phyloP scores from a whole-genome alignment of 495 filamentous ascomycete species.

The Monascus purpureus region DNA sequence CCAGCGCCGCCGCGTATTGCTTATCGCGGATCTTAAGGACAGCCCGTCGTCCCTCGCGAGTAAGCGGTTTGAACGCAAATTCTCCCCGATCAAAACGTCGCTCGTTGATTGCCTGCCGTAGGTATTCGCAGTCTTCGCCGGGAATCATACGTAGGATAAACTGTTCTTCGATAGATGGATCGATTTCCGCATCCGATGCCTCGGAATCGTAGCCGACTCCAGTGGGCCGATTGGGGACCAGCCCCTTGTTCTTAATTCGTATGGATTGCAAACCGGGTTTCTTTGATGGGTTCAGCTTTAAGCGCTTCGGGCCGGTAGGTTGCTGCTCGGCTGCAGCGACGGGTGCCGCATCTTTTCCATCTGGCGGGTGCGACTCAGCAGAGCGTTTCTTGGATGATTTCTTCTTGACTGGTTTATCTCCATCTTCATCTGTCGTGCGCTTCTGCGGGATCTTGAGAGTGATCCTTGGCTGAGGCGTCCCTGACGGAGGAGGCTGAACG shows the following conservation, averaged over 20 bases:
- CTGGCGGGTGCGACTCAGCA: conserved; percentile 11
- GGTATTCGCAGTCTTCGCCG: conserved; percentile 69
- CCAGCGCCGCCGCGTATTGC: conserved; percentile 65
- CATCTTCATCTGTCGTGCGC: conserved; percentile 14
- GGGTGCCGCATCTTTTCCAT: conserved; percentile 11
- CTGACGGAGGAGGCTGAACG: conserved; percentile 14
- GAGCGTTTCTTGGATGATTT: conserved; percentile 34
- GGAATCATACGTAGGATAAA: conserved; percentile 82
- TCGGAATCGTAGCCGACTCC: conserved; percentile 97
- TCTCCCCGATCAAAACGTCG: conserved; percentile 54
- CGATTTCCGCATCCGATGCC: conserved; percentile 73
- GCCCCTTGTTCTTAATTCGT: conserved; percentile 44
- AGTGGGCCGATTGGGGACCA: conserved; percentile 44
- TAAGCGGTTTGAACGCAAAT: conserved; percentile 66
- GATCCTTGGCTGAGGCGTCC: conserved; percentile 26
- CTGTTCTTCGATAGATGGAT: conserved; percentile 76
- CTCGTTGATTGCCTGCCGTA: conserved; percentile 56
- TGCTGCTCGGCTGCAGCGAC: conserved; percentile 2
- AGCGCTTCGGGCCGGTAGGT: conserved; percentile 24
- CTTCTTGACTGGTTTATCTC: conserved; percentile 31
- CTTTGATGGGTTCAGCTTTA: conserved; percentile 32
- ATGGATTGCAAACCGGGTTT: conserved; percentile 31
- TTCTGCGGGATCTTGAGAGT: conserved; percentile 39
- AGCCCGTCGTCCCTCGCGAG: conserved; percentile 57
- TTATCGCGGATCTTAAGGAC: conserved; percentile 53